Evolutionary conservation across 441 rosid species (phyloP).

Genomic region (Biscutella laevigata): DNA sequence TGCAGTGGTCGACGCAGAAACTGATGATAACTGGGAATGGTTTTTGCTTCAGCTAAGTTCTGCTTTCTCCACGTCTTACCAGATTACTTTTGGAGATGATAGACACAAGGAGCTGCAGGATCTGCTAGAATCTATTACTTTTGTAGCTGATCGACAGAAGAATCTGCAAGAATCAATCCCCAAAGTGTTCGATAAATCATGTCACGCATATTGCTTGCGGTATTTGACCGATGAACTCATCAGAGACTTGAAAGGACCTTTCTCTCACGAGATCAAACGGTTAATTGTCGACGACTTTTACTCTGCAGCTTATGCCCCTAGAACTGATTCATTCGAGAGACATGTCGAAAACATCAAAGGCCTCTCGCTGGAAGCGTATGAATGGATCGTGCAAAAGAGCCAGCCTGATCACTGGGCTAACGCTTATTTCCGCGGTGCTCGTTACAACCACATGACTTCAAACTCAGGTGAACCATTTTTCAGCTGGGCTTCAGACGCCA

Average conservation of each 20-base stretch:
- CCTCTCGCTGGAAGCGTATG: slow-evolving; percentile 67
- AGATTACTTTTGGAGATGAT: slow-evolving; percentile 68
- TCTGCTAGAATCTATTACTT: too few species aligned
- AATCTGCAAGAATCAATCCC: slow-evolving; percentile 60
- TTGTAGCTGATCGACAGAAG: slow-evolving; percentile 77
- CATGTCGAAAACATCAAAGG: slow-evolving; percentile 63
- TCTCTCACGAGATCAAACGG: slow-evolving; percentile 79
- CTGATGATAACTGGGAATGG: slow-evolving; percentile 82
- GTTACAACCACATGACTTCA: slow-evolving; percentile 76
- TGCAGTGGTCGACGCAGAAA: slow-evolving; percentile 72
- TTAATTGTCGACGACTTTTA: slow-evolving; percentile 64
- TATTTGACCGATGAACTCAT: slow-evolving; percentile 66
- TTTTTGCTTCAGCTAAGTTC: slow-evolving; percentile 68
- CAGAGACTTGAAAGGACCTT: slow-evolving; percentile 71
- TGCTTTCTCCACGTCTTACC: slow-evolving; percentile 50
- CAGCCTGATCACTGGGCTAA: slow-evolving; percentile 89
- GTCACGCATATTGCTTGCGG: slow-evolving; percentile 64
- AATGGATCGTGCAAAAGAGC: slow-evolving; percentile 63
- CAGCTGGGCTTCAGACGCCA: slow-evolving; percentile 71
- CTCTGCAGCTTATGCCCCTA: slow-evolving; percentile 59
- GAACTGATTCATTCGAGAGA: slow-evolving; percentile 48
- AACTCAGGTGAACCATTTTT: slow-evolving; percentile 75
- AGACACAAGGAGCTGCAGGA: too few species aligned
- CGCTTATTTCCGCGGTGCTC: slow-evolving; percentile 66
- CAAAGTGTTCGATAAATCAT: slow-evolving; percentile 53